Evolutionary conservation across 352 stramenopile species (phyloP).

Genomic region (Phytopythium helicoides): DNA sequence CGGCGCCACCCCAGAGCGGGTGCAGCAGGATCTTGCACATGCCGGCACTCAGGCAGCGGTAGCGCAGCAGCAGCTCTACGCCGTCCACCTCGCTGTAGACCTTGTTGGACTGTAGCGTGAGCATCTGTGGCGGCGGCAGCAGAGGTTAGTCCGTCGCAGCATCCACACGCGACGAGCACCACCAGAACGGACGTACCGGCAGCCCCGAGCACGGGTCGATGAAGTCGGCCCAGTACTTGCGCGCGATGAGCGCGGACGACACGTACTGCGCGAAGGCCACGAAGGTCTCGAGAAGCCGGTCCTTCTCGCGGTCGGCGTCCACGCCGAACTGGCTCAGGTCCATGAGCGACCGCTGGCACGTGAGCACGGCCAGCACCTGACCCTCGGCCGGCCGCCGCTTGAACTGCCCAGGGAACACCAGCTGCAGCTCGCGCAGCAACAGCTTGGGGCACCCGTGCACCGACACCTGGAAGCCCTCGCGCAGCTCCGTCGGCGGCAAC

Average conservation of each 20-base stretch:
- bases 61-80: constrained; percentile 87
- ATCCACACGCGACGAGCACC: not conserved
- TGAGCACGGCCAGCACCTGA: constrained; percentile 88
- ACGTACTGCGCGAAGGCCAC: constrained; percentile 90
- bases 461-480: constrained; percentile 74
- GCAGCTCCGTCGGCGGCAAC: constrained; percentile 52
- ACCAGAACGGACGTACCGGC: constrained; percentile 56
- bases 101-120: constrained; percentile 90
- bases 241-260: constrained; percentile 65
- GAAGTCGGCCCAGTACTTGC: constrained; percentile 94
- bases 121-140: constrained; percentile 59
- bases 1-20: constrained; percentile 91
- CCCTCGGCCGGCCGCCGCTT: constrained; percentile 27
- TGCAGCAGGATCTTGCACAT: constrained; percentile 97
- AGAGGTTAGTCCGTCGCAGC: too few species aligned
- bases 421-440: constrained; percentile 73
- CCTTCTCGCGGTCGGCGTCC: constrained; percentile 94
- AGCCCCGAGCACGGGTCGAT: constrained; percentile 97
- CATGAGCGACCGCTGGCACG: constrained; percentile 92
- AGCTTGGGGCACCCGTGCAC: constrained; percentile 72
- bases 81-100: constrained; percentile 97
- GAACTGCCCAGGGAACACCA: constrained; percentile 73
- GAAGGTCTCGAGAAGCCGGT: constrained; percentile 95
- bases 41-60: constrained; percentile 84
- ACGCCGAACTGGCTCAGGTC: constrained; percentile 95